phyloP scores from a whole-genome alignment of 495 filamentous ascomycete genomes.

The Penicillium coprophilum region DNA sequence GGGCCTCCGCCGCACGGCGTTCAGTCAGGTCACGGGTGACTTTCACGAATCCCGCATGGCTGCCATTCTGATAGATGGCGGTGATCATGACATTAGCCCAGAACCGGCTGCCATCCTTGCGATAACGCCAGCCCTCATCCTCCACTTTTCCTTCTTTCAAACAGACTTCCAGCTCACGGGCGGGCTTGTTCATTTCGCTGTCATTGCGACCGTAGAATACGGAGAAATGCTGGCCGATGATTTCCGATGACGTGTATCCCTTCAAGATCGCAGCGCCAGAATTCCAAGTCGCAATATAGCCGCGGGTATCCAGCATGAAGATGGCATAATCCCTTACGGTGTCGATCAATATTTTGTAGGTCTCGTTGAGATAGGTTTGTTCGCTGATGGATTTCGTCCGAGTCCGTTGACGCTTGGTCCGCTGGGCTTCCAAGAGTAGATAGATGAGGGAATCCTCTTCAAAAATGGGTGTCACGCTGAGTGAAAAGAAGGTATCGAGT shows the following conservation, averaged over 20 bases:
- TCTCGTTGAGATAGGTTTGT: slow-evolving; percentile 54
- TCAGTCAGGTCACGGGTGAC: slow-evolving; percentile 65
- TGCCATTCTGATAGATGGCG: slow-evolving; percentile 54
- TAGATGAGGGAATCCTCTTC: slow-evolving; percentile 45
- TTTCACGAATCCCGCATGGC: slow-evolving; percentile 63
- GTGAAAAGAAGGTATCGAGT: slow-evolving; percentile 29
- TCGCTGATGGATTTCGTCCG: slow-evolving; percentile 26
- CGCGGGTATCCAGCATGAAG: slow-evolving; percentile 61
- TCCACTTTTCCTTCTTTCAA: slow-evolving; percentile 60
- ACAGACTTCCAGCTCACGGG: slow-evolving; percentile 55
- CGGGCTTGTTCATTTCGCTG: slow-evolving; percentile 51
- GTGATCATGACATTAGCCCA: slow-evolving; percentile 70
- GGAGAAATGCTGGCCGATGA: slow-evolving; percentile 63
- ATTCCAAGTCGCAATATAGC: slow-evolving; percentile 63
- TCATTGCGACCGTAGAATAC: slow-evolving; percentile 61
- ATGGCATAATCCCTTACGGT: slow-evolving; percentile 68
- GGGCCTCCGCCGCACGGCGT: slow-evolving; percentile 56
- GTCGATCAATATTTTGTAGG: slow-evolving; percentile 61
- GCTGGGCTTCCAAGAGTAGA: slow-evolving; percentile 48
- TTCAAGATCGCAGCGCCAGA: slow-evolving; percentile 59
- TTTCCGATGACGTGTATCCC: slow-evolving; percentile 56
- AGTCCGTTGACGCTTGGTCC: slow-evolving; percentile 22
- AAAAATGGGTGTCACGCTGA: slow-evolving; percentile 55
- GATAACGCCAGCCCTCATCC: slow-evolving; percentile 67
- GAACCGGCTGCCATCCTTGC: slow-evolving; percentile 60